phyloP scores from a whole-genome alignment of 2,329 filamentous ascomycete genomes.

The Talaromyces sp. region DNA sequence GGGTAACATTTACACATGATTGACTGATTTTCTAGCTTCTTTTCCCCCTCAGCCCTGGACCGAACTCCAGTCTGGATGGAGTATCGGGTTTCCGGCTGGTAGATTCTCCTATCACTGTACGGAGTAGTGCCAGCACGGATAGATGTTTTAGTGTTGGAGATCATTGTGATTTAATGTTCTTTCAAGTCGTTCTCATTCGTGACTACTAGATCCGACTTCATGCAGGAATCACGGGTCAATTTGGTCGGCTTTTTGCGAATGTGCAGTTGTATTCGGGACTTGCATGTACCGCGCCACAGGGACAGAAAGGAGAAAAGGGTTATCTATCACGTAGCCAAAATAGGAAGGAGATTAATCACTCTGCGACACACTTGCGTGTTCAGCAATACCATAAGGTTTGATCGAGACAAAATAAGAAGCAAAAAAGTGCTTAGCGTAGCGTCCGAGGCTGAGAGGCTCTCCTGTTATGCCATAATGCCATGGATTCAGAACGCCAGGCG shows the following conservation, averaged over 20 bases:
- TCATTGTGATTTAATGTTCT: not conserved
- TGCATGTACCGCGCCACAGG: not conserved
- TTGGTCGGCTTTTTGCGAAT: not conserved
- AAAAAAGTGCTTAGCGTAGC: not conserved
- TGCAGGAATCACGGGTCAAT: not conserved
- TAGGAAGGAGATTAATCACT: not conserved
- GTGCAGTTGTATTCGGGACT: not conserved
- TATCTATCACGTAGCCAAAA: not conserved
- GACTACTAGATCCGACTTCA: not conserved
- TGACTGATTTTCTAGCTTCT: not conserved
- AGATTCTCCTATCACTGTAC: not conserved
- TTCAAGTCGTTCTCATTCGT: not conserved
- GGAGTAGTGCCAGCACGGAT: not conserved
- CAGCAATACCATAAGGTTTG: not conserved
- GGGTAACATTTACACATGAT: not conserved
- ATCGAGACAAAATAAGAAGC: not conserved
- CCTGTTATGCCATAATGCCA: too few species aligned
- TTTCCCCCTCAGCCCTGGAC: not conserved
- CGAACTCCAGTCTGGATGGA: not conserved
- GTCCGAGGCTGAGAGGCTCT: too few species aligned
- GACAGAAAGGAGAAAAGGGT: not conserved
- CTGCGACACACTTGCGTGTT: not conserved
- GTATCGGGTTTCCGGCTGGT: not conserved
- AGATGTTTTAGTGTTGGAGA: not conserved
- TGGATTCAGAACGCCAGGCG: not conserved